Conservation (phyloP, 2,329 filamentous ascomycete genomes). For the Calonectria fujianensis region DNA sequence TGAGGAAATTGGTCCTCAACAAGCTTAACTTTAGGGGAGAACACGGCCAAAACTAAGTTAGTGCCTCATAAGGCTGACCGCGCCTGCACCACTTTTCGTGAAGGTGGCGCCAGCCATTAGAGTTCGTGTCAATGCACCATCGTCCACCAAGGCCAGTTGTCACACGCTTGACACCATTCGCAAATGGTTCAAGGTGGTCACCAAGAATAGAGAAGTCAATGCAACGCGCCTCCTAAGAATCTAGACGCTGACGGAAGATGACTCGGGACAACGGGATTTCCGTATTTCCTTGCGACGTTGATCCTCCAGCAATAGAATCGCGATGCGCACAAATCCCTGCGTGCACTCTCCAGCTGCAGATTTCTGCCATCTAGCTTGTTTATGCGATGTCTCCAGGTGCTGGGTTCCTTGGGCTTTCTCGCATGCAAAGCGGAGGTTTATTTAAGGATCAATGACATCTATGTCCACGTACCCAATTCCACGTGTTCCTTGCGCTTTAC, state of each 20-base stretch:
- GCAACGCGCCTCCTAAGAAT: neutral
- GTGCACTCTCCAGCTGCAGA: neutral
- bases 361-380: neutral
- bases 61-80: neutral
- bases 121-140: neutral
- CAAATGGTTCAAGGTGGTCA: neutral
- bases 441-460: neutral
- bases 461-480: neutral
- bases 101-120: neutral
- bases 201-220: neutral
- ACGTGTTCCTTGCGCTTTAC: neutral
- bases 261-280: neutral
- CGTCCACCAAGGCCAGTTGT: neutral
- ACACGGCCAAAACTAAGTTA: neutral
- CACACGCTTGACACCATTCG: neutral
- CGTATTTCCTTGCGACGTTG: neutral
- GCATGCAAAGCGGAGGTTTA: neutral
- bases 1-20: neutral
- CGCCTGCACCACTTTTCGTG: neutral
- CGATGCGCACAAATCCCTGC: neutral
- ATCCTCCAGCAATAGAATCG: neutral
- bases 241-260: neutral
- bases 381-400: neutral
- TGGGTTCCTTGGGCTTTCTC: neutral
- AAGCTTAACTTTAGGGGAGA: neutral